Base-by-base conservation (phyloP, 768 basidiomycete species). In the Russula sp. region DNA sequence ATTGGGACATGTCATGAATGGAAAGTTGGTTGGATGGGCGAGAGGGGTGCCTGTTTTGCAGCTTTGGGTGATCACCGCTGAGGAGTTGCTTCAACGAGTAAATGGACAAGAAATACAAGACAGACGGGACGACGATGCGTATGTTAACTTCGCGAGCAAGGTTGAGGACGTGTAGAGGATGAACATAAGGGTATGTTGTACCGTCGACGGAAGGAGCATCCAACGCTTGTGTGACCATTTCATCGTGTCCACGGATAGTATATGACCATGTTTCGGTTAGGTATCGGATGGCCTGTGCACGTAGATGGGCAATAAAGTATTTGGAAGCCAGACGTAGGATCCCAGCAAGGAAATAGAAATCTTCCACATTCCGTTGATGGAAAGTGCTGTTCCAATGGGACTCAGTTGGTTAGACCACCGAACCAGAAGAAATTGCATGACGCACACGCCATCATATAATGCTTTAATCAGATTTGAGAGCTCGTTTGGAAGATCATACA, bases 271-370 rank as follows among this genome's bases (percentile, higher is more conserved):
- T 82, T 59, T 76, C 70, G 14, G 76, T 70, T 14, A 86, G 76
- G 59, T 78, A 75, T 54, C 73, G 73, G 57, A 85, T 79, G 40
- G 80, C 81, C 63, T 80, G 76, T n/a, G 69, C 68, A n/a, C 84
- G 80, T 6, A 85, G 76, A 55, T 78, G 76, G 6, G 73, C 68
- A 39, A 85, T 79, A 68, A 84, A 80, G 60, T 86, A 86, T 66
- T 86, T 86, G 35, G 80, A 83, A 11, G 84, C 70, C 13, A 86
- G 73, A 20, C 84, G 83, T 16, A 86, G 73, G 47, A 85, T 80
- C 6, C 82, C 81, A 37, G 82, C 79, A n/a, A 82, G 71, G 63
- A 79, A 75, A 65, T 79, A 80, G 70, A 85, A 85, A 64, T 84
- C 81, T n/a, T 78, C 74, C 45, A 79, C 73, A 32, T 71, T 74